Base-by-base conservation (phyloP, 495 filamentous ascomycete species). In the Lepidopterella palustris region DNA sequence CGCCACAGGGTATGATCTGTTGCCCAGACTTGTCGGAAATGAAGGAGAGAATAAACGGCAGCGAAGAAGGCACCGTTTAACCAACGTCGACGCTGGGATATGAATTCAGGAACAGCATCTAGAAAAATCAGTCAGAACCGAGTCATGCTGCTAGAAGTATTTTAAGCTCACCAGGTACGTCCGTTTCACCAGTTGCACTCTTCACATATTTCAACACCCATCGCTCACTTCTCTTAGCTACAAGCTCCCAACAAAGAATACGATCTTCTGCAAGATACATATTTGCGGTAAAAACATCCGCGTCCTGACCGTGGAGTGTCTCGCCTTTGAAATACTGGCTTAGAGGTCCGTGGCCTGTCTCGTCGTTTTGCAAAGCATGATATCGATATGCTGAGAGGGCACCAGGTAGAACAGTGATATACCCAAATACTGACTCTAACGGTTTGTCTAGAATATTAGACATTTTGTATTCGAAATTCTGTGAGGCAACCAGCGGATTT, bases 381-480 rank as follows among this genome's bases (percentile, higher is more conserved):
- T 93, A 99, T 27, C 95, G 83, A 69, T 99, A 99, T 6, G 95
- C 95, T 71, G 87, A 91, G 48, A 99, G 79, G 4, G 95, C 95
- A 67, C 95, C 95, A 1, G 95, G 95, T 51, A 97, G 74, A 68
- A 97, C 95, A 21, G 95, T 97, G 63, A 97, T 97, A 67, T 97
- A 97, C 3, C 95, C 95, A 68, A 99, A 97, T 1, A 97, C 95
- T 1, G 87, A 92, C 73, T 99, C 95, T 23, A 99, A 77, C 3
- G 95, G 95, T 73, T 97, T 97, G 70, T 99, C 95, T 25, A 99
- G 78, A 68, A 99, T 99, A 61, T 97, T 99, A 5, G 89, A 95
- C 92, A 97, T 96, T 76, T 99, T 99, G 79, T 99, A 99, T 73
- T 99, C 95, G 66, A 97, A 99, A 68, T 99, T 97, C 72, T 99